Evolutionary conservation across 1,284 basidiomycete species (phyloP).

Genomic region (Cystobasidiaceae sp.): DNA sequence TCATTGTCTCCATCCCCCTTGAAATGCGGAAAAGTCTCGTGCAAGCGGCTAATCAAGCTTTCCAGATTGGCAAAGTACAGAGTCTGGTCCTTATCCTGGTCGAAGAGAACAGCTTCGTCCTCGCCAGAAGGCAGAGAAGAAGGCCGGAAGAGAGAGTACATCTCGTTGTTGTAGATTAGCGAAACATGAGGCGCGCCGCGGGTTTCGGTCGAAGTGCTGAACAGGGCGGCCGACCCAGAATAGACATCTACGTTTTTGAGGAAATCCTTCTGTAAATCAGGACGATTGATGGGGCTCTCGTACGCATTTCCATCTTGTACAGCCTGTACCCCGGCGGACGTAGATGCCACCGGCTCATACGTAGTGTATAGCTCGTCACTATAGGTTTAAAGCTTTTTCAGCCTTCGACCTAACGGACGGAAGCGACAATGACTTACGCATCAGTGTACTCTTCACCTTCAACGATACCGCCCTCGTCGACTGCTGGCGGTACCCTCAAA

Average conservation of each 20-base stretch:
- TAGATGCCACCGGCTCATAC: not conserved
- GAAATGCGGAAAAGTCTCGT: conserved; percentile 17
- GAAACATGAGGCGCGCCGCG: conserved; percentile 20
- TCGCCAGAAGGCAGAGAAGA: conserved; percentile 23
- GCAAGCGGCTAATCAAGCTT: conserved; percentile 2
- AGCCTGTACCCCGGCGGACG: not conserved
- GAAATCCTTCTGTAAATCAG: conserved; percentile 15
- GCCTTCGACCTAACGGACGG: not conserved
- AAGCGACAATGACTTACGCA: conserved; percentile 7
- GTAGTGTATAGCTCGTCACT: conserved; percentile 10
- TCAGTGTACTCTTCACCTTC: conserved; percentile 13
- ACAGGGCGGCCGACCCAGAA: not conserved
- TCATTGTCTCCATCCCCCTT: conserved; percentile 26
- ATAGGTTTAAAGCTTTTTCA: not conserved
- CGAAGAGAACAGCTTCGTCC: conserved; percentile 13
- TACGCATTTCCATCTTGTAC: too few relatives aligned
- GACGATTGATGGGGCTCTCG: too few relatives aligned
- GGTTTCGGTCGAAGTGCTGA: not conserved
- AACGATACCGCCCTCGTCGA: not conserved
- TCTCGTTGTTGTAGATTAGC: conserved; percentile 10
- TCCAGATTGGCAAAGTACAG: conserved; percentile 19
- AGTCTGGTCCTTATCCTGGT: not conserved
- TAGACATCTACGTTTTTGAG: conserved; percentile 22
- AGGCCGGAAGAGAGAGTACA: conserved; percentile 24
- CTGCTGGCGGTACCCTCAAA: not conserved